Evolutionary conservation across 1,139 yeast species (phyloP).

Genomic region (Scheffersomyces segobiensis): DNA sequence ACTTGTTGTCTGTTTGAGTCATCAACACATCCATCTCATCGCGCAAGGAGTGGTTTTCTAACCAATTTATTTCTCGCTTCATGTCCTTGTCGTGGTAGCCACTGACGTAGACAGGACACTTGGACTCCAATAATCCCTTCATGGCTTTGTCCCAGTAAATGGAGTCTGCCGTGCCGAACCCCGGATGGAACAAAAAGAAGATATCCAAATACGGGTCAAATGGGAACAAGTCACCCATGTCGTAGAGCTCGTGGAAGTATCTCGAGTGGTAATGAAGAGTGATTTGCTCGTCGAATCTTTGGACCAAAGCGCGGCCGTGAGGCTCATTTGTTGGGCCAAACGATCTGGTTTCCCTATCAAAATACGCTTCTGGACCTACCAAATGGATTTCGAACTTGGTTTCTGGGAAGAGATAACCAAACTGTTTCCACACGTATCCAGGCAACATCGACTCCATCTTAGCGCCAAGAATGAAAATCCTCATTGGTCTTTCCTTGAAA

Average conservation of each 20-base stretch:
- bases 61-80: constrained; percentile 69
- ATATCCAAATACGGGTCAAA: constrained; percentile 95
- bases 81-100: constrained; percentile 83
- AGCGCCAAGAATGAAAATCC: constrained; percentile 88
- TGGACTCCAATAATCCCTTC: constrained; percentile 85
- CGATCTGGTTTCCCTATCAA: constrained; percentile 52
- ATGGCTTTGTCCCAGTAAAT: constrained; percentile 80
- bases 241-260: constrained; percentile 87
- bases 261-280: constrained; percentile 82
- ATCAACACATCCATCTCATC: constrained; percentile 81
- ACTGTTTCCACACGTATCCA: constrained; percentile 93
- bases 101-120: constrained; percentile 88
- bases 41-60: constrained; percentile 56
- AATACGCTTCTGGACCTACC: constrained; percentile 90
- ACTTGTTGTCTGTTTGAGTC: constrained; percentile 70
- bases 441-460: constrained; percentile 94
- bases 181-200: constrained; percentile 94
- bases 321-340: constrained; percentile 41
- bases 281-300: constrained; percentile 74
- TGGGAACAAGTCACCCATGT: constrained; percentile 93
- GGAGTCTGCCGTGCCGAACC: constrained; percentile 82
- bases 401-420: constrained; percentile 82
- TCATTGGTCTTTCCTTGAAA: constrained; percentile 83
- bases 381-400: constrained; percentile 83
- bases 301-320: constrained; percentile 62